Evolutionary conservation across 176 grass and related monocot genomes (phyloP).

Genomic region (Juncus effusus): DNA sequence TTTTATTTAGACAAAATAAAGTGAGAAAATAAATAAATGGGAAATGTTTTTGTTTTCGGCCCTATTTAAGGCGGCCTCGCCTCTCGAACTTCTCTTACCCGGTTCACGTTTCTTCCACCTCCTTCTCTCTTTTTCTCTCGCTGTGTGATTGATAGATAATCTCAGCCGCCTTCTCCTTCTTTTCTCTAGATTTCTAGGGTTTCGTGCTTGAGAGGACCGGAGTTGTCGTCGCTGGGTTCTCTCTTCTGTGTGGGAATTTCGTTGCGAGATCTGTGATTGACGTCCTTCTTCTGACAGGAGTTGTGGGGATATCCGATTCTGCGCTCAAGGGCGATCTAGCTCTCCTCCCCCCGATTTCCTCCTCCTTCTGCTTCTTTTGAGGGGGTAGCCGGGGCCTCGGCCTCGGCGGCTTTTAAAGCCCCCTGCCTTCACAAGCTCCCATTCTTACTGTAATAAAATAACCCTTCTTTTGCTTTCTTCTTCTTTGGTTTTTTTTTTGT

Average conservation of each 20-base stretch:
- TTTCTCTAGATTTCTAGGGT: slow-evolving; percentile 13
- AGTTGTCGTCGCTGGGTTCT: background rate
- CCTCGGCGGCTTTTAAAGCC: slow-evolving; percentile 99
- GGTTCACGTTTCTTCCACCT: slow-evolving; percentile 1
- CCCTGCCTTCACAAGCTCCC: slow-evolving; percentile 56
- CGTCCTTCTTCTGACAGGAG: slow-evolving; percentile 51
- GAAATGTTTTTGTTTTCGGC: background rate
- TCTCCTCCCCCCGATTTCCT: slow-evolving; percentile 37
- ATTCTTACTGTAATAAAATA: slow-evolving; percentile 19
- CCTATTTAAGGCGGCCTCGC: slow-evolving; percentile 29
- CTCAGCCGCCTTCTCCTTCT: background rate
- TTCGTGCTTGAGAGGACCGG: slow-evolving; percentile 9
- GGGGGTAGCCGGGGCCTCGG: slow-evolving; percentile 99
- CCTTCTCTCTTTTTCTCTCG: slow-evolving; percentile 18
- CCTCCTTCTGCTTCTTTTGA: slow-evolving; percentile 68
- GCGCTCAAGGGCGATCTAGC: slow-evolving; percentile 45
- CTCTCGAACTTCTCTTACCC: slow-evolving; percentile 16
- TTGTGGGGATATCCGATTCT: slow-evolving; percentile 64
- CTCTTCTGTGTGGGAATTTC: background rate
- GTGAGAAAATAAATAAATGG: background rate
- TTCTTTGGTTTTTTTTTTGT: slow-evolving; percentile 4
- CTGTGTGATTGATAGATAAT: background rate
- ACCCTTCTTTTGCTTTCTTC: slow-evolving; percentile 10
- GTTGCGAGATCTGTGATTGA: background rate
- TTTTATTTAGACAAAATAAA: slow-evolving; percentile 12